Evolutionary conservation across 1,139 yeast genomes (phyloP).

Genomic region (Blastobotrys serpentis): DNA sequence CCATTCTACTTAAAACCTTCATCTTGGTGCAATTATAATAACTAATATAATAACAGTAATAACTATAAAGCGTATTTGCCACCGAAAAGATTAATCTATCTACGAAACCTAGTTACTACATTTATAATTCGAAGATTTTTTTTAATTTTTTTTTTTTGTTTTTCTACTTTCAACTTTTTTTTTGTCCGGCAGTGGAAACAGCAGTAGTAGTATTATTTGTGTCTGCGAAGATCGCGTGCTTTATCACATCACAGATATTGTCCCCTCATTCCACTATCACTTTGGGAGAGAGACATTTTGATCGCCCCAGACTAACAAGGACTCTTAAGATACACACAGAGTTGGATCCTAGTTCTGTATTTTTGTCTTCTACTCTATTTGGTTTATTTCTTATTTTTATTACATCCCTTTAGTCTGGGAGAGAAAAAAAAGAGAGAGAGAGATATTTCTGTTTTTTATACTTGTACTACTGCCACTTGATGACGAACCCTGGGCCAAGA

Average conservation of each 20-base stretch:
- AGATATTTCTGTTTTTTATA: background rate
- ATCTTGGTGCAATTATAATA: background rate
- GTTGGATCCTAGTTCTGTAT: background rate
- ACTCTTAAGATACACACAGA: too few relatives aligned
- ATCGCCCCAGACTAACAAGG: background rate
- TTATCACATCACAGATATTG: background rate
- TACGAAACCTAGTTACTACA: too few relatives aligned
- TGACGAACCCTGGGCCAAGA: conserved; percentile 3
- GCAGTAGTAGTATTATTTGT: too few relatives aligned
- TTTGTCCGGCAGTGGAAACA: too few relatives aligned
- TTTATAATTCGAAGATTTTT: too few relatives aligned
- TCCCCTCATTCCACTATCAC: background rate
- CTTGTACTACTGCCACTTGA: background rate
- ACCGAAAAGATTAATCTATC: too few relatives aligned
- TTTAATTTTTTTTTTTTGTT: conserved; percentile 1
- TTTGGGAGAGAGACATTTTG: background rate
- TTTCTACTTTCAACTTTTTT: too few relatives aligned
- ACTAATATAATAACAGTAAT: background rate
- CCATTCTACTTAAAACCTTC: too few relatives aligned
- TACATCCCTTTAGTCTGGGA: background rate
- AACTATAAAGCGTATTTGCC: conserved; percentile 2
- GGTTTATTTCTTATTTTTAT: background rate
- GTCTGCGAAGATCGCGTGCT: conserved; percentile 3
- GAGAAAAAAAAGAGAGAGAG: too few relatives aligned
- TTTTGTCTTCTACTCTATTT: background rate